A percentile compares a stretch with the other conserved stretches of the same genome.
Evolutionary conservation across 164 flowering plant species (phyloP).

Genomic region (Macadamia tetraphylla): DNA sequence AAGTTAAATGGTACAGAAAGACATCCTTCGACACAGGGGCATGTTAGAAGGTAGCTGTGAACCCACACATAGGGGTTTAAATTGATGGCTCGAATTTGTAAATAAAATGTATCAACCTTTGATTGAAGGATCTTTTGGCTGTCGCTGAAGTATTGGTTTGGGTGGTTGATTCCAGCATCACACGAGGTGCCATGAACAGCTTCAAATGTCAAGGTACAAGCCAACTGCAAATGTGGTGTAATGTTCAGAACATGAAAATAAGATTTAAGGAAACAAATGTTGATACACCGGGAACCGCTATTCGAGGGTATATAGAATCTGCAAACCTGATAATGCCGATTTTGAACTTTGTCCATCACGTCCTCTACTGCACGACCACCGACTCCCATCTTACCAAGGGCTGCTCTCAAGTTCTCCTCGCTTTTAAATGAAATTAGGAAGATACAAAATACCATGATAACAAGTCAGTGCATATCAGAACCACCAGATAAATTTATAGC

Average conservation of each 20-base stretch:
- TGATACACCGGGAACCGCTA: background rate
- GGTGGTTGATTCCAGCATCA: conserved; percentile 95
- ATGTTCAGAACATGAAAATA: background rate
- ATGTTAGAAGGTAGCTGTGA: no score
- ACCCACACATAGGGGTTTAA: no score
- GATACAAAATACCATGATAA: background rate
- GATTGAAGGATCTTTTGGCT: conserved; percentile 61
- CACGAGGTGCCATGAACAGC: conserved; percentile 65
- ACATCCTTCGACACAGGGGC: no score
- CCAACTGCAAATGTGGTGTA: conserved; percentile 51
- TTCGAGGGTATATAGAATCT: background rate
- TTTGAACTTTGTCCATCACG: conserved; percentile 73
- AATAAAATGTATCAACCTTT: conserved; percentile 33
- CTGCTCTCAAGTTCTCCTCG: conserved; percentile 86
- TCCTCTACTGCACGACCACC: conserved; percentile 50
- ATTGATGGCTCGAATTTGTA: no score
- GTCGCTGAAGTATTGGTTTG: conserved; percentile 89
- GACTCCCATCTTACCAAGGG: conserved; percentile 75
- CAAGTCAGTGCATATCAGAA: background rate
- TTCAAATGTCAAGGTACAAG: conserved; percentile 94
- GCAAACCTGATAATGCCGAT: conserved; percentile 84
- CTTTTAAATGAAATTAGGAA: conserved; percentile 29
- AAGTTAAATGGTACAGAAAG: no score
- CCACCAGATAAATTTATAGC: background rate
- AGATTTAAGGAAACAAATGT: background rate